These are phyloP conservation scores for Arctostaphylos glauca DNA, from an alignment of 148 eudicot species.

Conservation along the genomic window DNA sequence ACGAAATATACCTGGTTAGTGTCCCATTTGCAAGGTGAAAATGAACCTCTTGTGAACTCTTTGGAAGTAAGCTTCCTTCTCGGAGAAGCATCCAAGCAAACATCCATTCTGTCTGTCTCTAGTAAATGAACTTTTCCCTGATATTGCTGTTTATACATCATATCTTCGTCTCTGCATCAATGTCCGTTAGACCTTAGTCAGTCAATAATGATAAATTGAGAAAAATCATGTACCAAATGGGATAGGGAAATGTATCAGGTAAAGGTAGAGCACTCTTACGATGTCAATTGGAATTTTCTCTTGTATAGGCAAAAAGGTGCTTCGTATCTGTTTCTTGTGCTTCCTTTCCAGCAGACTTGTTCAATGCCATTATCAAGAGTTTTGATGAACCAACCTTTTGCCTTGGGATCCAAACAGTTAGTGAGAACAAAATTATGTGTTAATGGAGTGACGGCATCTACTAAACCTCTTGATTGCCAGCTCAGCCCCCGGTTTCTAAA, in stretches of 20 bases:
- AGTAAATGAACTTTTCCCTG: slow-evolving; percentile 54
- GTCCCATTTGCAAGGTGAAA: slow-evolving; percentile 59
- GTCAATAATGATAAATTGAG: slow-evolving; percentile 8
- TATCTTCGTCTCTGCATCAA: slow-evolving; percentile 51
- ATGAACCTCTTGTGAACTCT: slow-evolving; percentile 57
- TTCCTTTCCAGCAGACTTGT: slow-evolving; percentile 77
- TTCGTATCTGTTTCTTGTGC: slow-evolving; percentile 22
- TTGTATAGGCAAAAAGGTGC: slow-evolving; percentile 65
- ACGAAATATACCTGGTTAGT: slow-evolving; percentile 62
- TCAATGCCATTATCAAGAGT: slow-evolving; percentile 46
- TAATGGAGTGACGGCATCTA: slow-evolving; percentile 15
- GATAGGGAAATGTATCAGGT: neutral
- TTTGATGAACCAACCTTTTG: slow-evolving; percentile 59
- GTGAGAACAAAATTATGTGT: slow-evolving; percentile 37
- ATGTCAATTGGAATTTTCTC: slow-evolving; percentile 33
- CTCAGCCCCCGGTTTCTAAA: slow-evolving; percentile 10
- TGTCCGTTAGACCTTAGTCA: neutral
- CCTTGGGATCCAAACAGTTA: slow-evolving; percentile 52
- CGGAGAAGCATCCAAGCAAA: slow-evolving; percentile 68
- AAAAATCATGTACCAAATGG: slow-evolving; percentile 9
- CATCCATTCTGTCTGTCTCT: slow-evolving; percentile 25
- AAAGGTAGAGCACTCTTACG: slow-evolving; percentile 42
- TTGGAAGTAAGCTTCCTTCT: slow-evolving; percentile 54
- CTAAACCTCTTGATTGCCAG: slow-evolving; percentile 19
- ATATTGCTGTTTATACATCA: slow-evolving; percentile 29